Base-by-base conservation (phyloP, 148 eudicot genomes). In the Linanthus parryae region DNA sequence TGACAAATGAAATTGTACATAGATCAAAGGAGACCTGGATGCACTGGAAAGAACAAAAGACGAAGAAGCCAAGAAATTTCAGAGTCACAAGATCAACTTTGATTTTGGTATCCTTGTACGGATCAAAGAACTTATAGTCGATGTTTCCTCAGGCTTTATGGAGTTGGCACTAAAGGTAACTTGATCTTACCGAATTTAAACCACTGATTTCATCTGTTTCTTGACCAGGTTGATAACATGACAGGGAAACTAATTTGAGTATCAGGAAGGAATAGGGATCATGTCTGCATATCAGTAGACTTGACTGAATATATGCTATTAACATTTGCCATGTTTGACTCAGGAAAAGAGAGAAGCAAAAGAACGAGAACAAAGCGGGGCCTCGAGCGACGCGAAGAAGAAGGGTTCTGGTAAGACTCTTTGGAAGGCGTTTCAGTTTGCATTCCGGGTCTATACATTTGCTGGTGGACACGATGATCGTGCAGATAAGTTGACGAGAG, bases 401-500 rank as follows among this genome's bases (percentile, higher is more conserved):
- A 75, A 61, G 60, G 81, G 73, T 54, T 74, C 84, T 25, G 79
- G 69, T 9, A 82, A 82, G 61, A 18, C 68, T 62, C 76, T 94
- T 5, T 94, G 99, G 99, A 82, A 64, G 73, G 78, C 95, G 9
- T 94, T 94, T 67, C 96, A 94, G 52, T 94, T 94, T 58, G 99
- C 99, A 45, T 94, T 64, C 71, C 71, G 80, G 24, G 91, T 94
- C 4, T 94, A 94, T 60, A 73, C 96, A 0, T 94, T 94, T 52
- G 95, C 99, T 4, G 99, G 99, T 8, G 99, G 99, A 10, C 96
- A 88, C 19, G 96, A 94, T 62, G 99, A 94, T 4, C 87, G 99
- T 17, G 99, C 99, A 2, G 99, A 88, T 47, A 62, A 8, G 63
- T 71, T 94, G 53, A 84, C 99, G 35, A 88, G 73, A 68, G 88